Percentiles rank a stretch among this genome's conserved stretches.
These are phyloP conservation scores for Coemansia sp. DNA, from an alignment of 192 early-diverging fungal species.

Conservation along the genomic window DNA sequence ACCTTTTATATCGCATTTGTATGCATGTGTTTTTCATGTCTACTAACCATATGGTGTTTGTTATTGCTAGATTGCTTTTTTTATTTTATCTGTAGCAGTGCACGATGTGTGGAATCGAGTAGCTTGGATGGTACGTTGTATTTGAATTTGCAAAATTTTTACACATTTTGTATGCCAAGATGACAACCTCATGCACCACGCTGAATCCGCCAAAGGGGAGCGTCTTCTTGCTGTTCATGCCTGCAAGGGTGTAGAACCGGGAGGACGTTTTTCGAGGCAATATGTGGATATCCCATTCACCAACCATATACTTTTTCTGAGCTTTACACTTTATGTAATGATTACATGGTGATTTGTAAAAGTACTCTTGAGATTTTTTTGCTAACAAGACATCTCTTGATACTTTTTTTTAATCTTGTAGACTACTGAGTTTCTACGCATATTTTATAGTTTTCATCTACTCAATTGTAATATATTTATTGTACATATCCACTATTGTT, in stretches of 20 bases:
- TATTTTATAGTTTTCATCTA: not conserved
- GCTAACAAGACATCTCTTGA: not conserved
- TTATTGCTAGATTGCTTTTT: not conserved
- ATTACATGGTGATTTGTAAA: not conserved
- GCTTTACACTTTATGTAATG: not conserved
- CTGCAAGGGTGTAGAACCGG: slow-evolving; percentile 8
- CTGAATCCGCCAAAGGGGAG: slow-evolving; percentile 20
- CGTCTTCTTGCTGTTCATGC: slow-evolving; percentile 15
- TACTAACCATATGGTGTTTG: not conserved
- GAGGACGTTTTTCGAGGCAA: not conserved
- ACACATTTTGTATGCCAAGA: slow-evolving; percentile 24
- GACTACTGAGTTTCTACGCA: not conserved
- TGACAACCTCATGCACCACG: slow-evolving; percentile 60
- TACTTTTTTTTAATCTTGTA: not conserved
- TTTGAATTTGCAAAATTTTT: not conserved
- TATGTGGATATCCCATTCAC: slow-evolving; percentile 31
- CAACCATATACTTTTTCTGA: slow-evolving; percentile 22
- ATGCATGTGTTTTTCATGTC: not conserved
- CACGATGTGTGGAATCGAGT: not conserved
- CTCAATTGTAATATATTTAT: not conserved
- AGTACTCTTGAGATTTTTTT: not conserved
- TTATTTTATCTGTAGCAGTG: not conserved
- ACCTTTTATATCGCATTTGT: not conserved
- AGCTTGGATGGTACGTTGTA: slow-evolving; percentile 5
- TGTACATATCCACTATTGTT: slow-evolving; percentile 1